Evolutionary conservation across 805 yeast genomes (phyloP), one percentile per base, ranked within the genome.

Genomic region (Candida yuanshanica): DNA sequence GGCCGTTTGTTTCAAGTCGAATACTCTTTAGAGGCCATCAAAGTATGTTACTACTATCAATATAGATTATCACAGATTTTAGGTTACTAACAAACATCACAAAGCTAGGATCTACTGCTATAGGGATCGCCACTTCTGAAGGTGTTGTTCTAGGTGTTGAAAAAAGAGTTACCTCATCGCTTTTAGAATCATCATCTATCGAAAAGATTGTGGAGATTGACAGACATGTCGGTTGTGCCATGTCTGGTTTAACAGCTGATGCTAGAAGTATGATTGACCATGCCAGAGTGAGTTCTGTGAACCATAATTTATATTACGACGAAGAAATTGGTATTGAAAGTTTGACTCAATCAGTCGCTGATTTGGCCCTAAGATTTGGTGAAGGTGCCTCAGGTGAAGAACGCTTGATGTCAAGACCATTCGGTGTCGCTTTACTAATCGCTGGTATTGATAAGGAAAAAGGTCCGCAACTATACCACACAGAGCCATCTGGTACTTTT

Each of bases 401-500:
- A 63, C 77, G 95, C 61, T 50, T 68, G 36, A 70, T 93, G 99
- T 88, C 96, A 4, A 81, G 99, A 68, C 99, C 99, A 11, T 93
- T 93, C 63, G 99, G 99, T 60, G 99, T 93, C 37, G 99, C 99
- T 2, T 68, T 93, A 51, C 74, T 93, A 56, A 83, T 93, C 58
- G 99, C 98, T 5, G 99, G 99, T 38, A 75, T 81, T 53, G 99
- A 93, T 67, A 72, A 79, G 46, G 95, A 87, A 53, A 82, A 87
- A 57, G 99, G 99, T 1, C 96, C 96, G 36, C 99, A 93, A 64
- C 75, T 93, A 53, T 86, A 86, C 62, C 97, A 93, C 63, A 96
- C 98, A n/a, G 99, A 93, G 66, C 99, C 99, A 31, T 86, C 96
- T 12, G 99, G 99, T 44, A 93, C 99, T 2, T 93, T 89, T 56